A percentile compares a stretch with the other conserved stretches of the same genome.
phyloP scores from a whole-genome alignment of 139 green algal species.

The Chlorella sp. region DNA sequence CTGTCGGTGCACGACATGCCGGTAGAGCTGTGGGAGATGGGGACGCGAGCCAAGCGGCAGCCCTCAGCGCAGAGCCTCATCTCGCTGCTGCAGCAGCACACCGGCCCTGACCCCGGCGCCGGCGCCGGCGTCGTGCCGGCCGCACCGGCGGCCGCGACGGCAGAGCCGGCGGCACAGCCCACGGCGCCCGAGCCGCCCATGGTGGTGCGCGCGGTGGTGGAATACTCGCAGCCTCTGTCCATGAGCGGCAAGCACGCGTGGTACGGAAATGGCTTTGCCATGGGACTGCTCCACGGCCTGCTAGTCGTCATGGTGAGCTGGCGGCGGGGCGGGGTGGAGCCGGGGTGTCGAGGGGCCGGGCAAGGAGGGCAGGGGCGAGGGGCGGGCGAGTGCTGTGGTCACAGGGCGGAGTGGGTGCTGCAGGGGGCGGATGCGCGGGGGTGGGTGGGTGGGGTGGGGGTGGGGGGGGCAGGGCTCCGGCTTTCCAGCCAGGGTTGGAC shows the following conservation, averaged over 20 bases:
- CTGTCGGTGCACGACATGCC: conserved; percentile 61
- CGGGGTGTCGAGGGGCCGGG: no score
- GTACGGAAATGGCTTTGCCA: conserved; percentile 47
- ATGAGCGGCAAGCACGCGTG: conserved; percentile 60
- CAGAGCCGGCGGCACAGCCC: not conserved
- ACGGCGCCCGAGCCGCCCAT: not conserved
- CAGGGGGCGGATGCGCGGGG: no score
- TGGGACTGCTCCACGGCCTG: conserved; percentile 59
- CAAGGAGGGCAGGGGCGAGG: no score
- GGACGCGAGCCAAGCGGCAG: conserved; percentile 27
- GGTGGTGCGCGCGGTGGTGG: conserved; percentile 45
- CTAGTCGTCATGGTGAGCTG: no score
- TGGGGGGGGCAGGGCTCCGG: no score
- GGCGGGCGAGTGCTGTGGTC: no score
- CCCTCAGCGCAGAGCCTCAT: not conserved
- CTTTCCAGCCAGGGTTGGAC: no score
- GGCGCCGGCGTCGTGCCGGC: not conserved
- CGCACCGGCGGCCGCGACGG: not conserved
- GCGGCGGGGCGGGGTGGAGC: no score
- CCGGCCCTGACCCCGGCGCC: not conserved
- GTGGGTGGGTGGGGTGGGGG: no score
- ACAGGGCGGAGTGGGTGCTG: no score
- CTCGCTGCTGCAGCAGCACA: conserved; percentile 35
- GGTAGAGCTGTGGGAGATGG: conserved; percentile 33
- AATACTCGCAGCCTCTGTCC: conserved; percentile 46